Evolutionary conservation across 1,284 basidiomycete species (phyloP).

Genomic region (Melampsora larici-populina): DNA sequence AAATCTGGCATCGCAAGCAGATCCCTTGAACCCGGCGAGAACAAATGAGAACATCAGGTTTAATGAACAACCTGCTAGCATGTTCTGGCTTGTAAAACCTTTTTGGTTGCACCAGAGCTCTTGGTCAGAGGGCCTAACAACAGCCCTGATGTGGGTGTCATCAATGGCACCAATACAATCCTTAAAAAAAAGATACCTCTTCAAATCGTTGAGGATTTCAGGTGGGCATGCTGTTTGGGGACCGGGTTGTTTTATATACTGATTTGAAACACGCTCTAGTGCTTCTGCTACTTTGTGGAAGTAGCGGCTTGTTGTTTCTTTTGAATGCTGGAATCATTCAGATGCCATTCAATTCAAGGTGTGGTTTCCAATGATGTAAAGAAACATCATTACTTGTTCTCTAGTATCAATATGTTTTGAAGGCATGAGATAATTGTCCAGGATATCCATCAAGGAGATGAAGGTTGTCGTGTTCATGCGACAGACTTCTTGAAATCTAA

Average conservation of each 20-base stretch:
- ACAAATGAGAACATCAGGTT: too few species aligned
- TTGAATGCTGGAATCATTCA: too few species aligned
- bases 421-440: too few species aligned
- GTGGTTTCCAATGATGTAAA: background rate
- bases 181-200: too few species aligned
- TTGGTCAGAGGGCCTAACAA: conserved; percentile 44
- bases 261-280: background rate
- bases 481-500: too few species aligned
- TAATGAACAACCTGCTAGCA: too few species aligned
- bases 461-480: too few species aligned
- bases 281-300: background rate
- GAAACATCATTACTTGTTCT: background rate
- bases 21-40: too few species aligned
- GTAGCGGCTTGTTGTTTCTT: background rate
- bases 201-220: background rate
- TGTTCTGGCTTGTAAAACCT: conserved; percentile 49
- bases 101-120: conserved; percentile 49
- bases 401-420: background rate
- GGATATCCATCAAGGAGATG: too few species aligned
- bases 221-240: background rate
- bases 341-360: background rate
- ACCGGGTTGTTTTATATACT: background rate
- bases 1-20: too few species aligned
- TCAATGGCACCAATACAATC: conserved; percentile 53
- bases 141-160: conserved; percentile 50